Evolutionary conservation across 169 alveolate genomes (phyloP), one percentile per base, ranked within the genome.

Genomic region (Theileria annulata): DNA sequence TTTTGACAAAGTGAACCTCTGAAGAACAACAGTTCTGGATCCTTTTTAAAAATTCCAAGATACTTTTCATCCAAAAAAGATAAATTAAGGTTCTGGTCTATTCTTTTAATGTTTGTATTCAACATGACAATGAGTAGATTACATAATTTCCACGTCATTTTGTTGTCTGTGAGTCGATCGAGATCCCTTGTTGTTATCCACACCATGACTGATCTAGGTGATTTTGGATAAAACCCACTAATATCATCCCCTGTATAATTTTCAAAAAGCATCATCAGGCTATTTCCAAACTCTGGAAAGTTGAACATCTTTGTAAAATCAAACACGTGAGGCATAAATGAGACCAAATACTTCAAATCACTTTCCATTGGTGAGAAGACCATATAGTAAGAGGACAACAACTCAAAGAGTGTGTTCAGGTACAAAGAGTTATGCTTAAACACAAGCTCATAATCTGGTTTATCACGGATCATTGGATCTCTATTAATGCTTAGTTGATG

Each of bases 261-360:
- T 21, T 75, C 75, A 33, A 81, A 81, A 0, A 81, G 25, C 19
- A 77, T 12, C 35, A 19, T 2, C 48, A 81, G 33, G 15, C 35
- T 23, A 27, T 25, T 28, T 13, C 66, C 37, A 31, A 70, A 72
- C 42, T 74, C 83, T 12, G 85, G 51, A 13, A 64, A 9, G 28
- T 77, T 78, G 25, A 33, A 56, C 71, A 81, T 25, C 48, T 8
- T 60, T 2, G 30, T 33, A 6, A 81, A 15, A 27, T 73, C 66
- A 25, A 72, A 75, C 17, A 75, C 74, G 56, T 81, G 85, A 28
- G 88, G 88, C 47, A 81, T 35, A 13, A 81, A 33, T 71, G 56
- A 33, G 8, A 74, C 48, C n/a, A 81, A 66, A 33, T 79, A 25
- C 28, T 33, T 33, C 27, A 75, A 3, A 62, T 81, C 85, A 13